Conservation (phyloP, 2,329 filamentous ascomycete species). For the Pseudogymnoascus sp. region DNA sequence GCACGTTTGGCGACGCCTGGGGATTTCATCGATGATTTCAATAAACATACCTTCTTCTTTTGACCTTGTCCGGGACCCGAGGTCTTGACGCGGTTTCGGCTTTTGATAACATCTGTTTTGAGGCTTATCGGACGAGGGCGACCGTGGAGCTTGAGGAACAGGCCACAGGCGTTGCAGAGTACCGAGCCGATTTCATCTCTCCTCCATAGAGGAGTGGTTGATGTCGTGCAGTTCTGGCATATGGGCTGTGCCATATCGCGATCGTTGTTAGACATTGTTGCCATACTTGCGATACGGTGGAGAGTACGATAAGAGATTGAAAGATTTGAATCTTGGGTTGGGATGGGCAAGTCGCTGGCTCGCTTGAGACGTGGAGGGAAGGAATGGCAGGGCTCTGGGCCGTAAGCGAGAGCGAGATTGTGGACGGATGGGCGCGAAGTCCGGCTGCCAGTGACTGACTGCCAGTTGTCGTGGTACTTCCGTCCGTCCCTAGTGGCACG, state of each 20-base stretch:
- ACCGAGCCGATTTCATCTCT: conserved; percentile 93
- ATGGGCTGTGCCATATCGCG: conserved; percentile 68
- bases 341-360: conserved; percentile 8
- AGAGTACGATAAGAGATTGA: conserved; percentile 11
- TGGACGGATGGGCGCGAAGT: conserved; percentile 15
- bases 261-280: conserved; percentile 41
- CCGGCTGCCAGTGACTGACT: background rate
- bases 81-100: conserved; percentile 94
- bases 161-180: conserved; percentile 94
- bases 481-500: background rate
- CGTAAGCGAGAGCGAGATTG: conserved; percentile 6
- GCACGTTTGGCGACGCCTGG: background rate
- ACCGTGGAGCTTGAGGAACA: conserved; percentile 95
- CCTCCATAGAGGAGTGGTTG: conserved; percentile 93
- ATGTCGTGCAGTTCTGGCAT: conserved; percentile 93
- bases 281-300: conserved; percentile 33
- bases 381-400: conserved; percentile 3
- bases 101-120: conserved; percentile 99
- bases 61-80: conserved; percentile 63
- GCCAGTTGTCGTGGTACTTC: conserved; percentile 2
- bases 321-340: conserved; percentile 11
- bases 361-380: background rate
- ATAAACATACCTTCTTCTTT: conserved; percentile 65
- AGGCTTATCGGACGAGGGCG: conserved; percentile 87
- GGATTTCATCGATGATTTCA: conserved; percentile 22